phyloP scores from a whole-genome alignment of 768 basidiomycete genomes.

The Termitomyces sp. region DNA sequence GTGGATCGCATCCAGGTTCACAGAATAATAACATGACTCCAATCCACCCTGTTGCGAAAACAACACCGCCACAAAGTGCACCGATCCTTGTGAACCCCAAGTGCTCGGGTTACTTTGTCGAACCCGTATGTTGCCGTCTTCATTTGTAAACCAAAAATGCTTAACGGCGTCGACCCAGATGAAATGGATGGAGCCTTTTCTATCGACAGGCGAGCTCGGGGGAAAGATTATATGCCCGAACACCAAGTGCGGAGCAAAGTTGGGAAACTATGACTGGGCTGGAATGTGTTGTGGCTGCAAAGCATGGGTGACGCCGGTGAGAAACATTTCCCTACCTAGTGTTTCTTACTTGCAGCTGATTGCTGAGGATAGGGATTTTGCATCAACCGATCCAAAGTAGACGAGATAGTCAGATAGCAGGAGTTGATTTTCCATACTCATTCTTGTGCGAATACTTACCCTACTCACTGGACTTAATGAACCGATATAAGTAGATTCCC shows the following conservation, averaged over 20 bases:
- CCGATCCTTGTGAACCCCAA: constrained; percentile 73
- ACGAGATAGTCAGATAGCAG: constrained; percentile 39
- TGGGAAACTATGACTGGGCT: constrained; percentile 97
- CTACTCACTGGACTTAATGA: neutral
- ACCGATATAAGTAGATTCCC: neutral
- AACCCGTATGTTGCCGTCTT: constrained; percentile 54
- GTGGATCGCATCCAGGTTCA: constrained; percentile 12
- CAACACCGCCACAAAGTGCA: constrained; percentile 36
- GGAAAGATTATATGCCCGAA: constrained; percentile 95
- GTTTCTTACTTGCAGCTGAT: neutral
- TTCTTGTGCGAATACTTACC: neutral
- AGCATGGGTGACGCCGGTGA: constrained; percentile 87
- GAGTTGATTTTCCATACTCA: neutral
- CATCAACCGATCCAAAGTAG: constrained; percentile 63
- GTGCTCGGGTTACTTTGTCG: constrained; percentile 96
- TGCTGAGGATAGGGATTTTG: constrained; percentile 47
- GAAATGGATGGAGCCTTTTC: constrained; percentile 91
- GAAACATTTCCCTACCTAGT: constrained; percentile 16
- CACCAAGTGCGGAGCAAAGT: constrained; percentile 81
- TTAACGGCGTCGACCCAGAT: constrained; percentile 40
- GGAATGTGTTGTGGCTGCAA: constrained; percentile 89
- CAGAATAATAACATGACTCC: constrained; percentile 11
- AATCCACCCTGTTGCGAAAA: constrained; percentile 16
- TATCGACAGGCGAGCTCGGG: constrained; percentile 67
- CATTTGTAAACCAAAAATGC: neutral